Base-by-base conservation (phyloP, 2,329 filamentous ascomycete genomes). In the Paecilomyces variotii region DNA sequence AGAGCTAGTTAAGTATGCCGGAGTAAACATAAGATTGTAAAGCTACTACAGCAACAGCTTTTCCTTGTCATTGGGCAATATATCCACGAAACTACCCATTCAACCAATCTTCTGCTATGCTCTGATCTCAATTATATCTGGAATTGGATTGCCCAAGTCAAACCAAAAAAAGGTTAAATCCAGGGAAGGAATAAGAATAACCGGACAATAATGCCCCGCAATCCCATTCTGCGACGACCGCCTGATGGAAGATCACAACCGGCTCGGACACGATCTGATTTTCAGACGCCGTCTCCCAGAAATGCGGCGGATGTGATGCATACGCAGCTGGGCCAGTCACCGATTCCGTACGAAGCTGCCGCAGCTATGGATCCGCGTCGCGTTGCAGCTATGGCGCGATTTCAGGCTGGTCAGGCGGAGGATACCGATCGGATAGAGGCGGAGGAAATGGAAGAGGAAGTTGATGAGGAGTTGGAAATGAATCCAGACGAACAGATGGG, bases 401-500 rank as follows among this genome's bases (percentile, higher is more conserved):
- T 52, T 1, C 12, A 52, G 12, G 10, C 27, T 39, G 11, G 7
- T 19, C 56, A 26, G 10, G 25, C 9, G 1, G 50, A 26, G 50
- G 50, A 26, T 2, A 28, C 50, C 11, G 50, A 52, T 52, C 50
- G 14, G 50, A 52, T 52, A 54, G 32, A 34, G 7, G 26, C 34
- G 35, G 55, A 57, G 19, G 63, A 62, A 14, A 58, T 61, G 11
- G 63, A 60, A 2, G 59, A 51, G 12, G 49, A 50, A 35, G 56
- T 56, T 9, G 61, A 60, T 5, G 61, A 63, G 14, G 32, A 57
- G 14, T 57, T 58, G 45, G 63, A 35, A 51, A 52, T 19, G 35
- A 57, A 62, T 19, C 60, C 64, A 14, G 62, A 59, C 4, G 39
- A 14, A 4, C n/a, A 54, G 32, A 58, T 55, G 7, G 61, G 59